Conservation (phyloP, 108 stramenopile species). For the Seminavis robusta region DNA sequence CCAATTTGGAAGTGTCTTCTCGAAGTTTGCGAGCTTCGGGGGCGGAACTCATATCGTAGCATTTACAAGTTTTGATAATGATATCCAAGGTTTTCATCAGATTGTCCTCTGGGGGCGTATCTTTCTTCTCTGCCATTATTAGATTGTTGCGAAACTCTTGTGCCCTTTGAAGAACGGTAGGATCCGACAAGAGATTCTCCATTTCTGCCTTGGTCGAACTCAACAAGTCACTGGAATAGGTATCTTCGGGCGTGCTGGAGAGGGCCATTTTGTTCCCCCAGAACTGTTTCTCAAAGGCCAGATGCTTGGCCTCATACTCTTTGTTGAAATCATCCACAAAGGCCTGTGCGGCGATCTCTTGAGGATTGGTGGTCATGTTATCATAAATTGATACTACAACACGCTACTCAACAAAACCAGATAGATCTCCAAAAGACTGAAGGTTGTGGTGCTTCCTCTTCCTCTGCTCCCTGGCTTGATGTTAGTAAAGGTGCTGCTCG, state of each 20-base stretch:
- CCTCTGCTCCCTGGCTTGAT: too few relatives aligned
- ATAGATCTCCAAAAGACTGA: too few relatives aligned
- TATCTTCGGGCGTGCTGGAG: slow-evolving; percentile 2
- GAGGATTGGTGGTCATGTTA: too few relatives aligned
- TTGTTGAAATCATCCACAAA: slow-evolving; percentile 59
- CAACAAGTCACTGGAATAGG: slow-evolving; percentile 47
- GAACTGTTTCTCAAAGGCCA: slow-evolving; percentile 61
- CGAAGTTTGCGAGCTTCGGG: slow-evolving; percentile 43
- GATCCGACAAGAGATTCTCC: slow-evolving; percentile 60
- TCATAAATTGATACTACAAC: too few relatives aligned
- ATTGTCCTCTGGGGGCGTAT: slow-evolving; percentile 25
- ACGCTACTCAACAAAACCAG: too few relatives aligned
- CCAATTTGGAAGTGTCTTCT: slow-evolving; percentile 46
- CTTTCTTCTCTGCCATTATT: too few relatives aligned
- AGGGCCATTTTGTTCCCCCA: slow-evolving; percentile 79
- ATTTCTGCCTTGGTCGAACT: slow-evolving; percentile 57
- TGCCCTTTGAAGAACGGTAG: slow-evolving; percentile 28
- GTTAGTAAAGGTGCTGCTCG: too few relatives aligned
- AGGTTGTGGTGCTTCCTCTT: too few relatives aligned
- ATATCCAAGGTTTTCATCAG: slow-evolving; percentile 44
- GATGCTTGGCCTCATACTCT: slow-evolving; percentile 48
- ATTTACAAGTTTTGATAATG: slow-evolving; percentile 44
- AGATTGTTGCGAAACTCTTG: slow-evolving; percentile 25
- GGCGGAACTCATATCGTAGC: slow-evolving; percentile 54
- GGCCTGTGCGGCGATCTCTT: slow-evolving; percentile 14